Base-by-base conservation (phyloP, 2,329 filamentous ascomycete species). In the Cladophialophora bantiana region DNA sequence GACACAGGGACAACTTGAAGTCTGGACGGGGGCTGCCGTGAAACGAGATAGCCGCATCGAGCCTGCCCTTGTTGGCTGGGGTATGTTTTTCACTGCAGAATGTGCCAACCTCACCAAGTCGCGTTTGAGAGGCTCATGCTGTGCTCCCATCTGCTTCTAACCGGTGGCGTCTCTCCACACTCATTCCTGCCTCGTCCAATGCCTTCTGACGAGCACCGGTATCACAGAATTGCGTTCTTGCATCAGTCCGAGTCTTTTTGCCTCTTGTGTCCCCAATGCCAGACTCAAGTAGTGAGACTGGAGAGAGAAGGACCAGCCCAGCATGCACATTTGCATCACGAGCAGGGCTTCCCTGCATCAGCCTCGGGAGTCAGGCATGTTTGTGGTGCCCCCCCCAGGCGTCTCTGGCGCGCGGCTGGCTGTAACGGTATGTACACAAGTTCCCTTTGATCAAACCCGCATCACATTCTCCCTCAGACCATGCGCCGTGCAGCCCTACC, bases 401-500 rank as follows among this genome's bases (percentile, higher is more conserved):
- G 26, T 26, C 26, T 26, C 26, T 26, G 26, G 26, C 26, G 26
- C 26, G 26, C 26, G 26, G 26, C 26, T 26, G 26, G 26, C 26
- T 2, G 26, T 3, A 26, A 26, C 26, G 26, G 26, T 26, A 26
- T 26, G 26, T 26, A 26, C 26, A 3, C 3, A 26, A 26, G 26
- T 3, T 26, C 26, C 26, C 26, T 26, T 26, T 26, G 26, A 26
- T 26, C 26, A 26, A 26, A 26, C 26, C 26, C 26, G 26, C 26
- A 26, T 3, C 26, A 3, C 26, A 26, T 26, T 26, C 26, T 26
- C 26, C 26, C 26, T 26, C 26, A 26, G 26, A 26, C 26, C 26
- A 26, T 26, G 26, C 26, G 26, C 26, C 53, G 9, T 56, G 26
- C 53, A 56, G 53, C 53, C 53, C 32, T 56, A 56, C 35, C 53